These are phyloP conservation scores for Forsythia suspensa DNA, from an alignment of 257 asterid species.

Conservation along the genomic window DNA sequence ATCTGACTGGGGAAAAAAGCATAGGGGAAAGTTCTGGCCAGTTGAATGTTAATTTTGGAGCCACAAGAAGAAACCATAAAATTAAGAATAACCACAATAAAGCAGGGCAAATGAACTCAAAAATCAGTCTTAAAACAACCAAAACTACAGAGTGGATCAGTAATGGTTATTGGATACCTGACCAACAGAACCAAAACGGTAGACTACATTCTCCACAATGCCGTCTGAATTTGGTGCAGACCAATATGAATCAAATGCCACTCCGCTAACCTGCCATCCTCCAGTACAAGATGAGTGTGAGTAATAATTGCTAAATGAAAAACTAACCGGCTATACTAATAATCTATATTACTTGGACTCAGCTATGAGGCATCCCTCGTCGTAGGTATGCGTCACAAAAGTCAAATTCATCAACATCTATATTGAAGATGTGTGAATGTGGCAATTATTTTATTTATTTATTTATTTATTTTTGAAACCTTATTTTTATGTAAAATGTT, in stretches of 20 bases:
- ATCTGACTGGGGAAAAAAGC: neutral
- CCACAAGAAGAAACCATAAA: neutral
- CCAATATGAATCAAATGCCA: conserved; percentile 97
- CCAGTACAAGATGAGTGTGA: conserved; percentile 20
- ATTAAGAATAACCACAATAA: neutral
- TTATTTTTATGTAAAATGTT: no score
- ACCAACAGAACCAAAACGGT: conserved; percentile 98
- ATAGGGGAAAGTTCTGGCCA: neutral
- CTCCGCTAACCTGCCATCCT: conserved; percentile 91
- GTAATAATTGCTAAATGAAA: conserved; percentile 11
- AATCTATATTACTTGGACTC: neutral
- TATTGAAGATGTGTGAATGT: neutral
- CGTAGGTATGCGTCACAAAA: neutral
- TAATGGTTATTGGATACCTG: conserved; percentile 59
- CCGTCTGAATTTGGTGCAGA: conserved; percentile 82
- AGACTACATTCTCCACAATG: conserved; percentile 72
- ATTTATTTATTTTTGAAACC: no score
- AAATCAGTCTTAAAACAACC: neutral
- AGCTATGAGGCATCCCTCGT: neutral
- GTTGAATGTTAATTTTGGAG: neutral
- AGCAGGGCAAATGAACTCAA: neutral
- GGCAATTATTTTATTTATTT: no score
- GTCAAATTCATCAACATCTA: neutral
- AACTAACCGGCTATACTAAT: neutral
- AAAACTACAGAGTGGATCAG: conserved; percentile 11